Conservation (phyloP, 176 grass and related monocot genomes). For the sorghum (Sorghum bicolor) region Sorghum_bicolor_NCBIv3 NC_012876.2:54311501-54312000, state of each 20-base stretch:
- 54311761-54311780: neutral
- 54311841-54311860: neutral
- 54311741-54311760: neutral
- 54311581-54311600: neutral
- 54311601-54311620: neutral
- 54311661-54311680: neutral
- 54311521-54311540: neutral
- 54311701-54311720: neutral
- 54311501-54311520: too few relatives aligned
- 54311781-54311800: neutral
- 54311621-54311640: neutral
- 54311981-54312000: too few relatives aligned
- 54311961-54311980: too few relatives aligned
- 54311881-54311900: too few relatives aligned
- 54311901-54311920: too few relatives aligned
- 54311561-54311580: neutral
- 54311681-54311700: neutral
- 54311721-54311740: neutral
- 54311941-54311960: too few relatives aligned
- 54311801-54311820: neutral
- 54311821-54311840: neutral
- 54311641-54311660: neutral
- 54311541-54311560: neutral
- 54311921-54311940: neutral
- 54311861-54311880: neutral